Conservation (phyloP, 2,329 filamentous ascomycete genomes). For the Aspergillus alliaceus region DNA sequence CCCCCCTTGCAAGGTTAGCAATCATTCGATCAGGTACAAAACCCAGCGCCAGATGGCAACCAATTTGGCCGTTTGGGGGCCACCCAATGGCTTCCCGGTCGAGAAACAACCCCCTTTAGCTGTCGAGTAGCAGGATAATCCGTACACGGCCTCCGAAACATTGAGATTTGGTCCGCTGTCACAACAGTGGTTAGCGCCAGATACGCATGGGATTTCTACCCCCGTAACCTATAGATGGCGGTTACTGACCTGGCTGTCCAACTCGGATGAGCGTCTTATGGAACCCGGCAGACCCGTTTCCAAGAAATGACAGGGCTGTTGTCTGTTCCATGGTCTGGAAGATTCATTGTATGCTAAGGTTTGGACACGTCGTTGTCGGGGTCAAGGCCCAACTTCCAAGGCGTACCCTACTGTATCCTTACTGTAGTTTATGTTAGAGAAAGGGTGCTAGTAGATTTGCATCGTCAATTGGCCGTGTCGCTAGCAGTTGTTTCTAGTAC, state of each 20-base stretch:
- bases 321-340: background rate
- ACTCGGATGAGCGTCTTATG: background rate
- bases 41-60: background rate
- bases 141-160: background rate
- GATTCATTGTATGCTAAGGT: background rate
- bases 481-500: background rate
- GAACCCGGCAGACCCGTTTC: background rate
- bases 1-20: background rate
- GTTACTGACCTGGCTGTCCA: background rate
- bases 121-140: background rate
- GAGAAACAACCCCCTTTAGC: background rate
- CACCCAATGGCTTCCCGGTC: background rate
- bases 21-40: background rate
- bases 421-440: background rate
- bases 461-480: too few relatives aligned
- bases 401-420: too few relatives aligned
- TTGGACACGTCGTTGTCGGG: background rate
- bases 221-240: background rate
- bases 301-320: background rate
- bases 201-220: background rate
- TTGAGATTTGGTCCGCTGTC: background rate
- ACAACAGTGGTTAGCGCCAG: background rate
- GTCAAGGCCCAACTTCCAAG: too few relatives aligned
- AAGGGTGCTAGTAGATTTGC: too few relatives aligned
- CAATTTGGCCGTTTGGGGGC: background rate